These are phyloP conservation scores for Cercospora beticola DNA, from an alignment of 2,329 filamentous ascomycete genomes.

Conservation along the genomic window DNA sequence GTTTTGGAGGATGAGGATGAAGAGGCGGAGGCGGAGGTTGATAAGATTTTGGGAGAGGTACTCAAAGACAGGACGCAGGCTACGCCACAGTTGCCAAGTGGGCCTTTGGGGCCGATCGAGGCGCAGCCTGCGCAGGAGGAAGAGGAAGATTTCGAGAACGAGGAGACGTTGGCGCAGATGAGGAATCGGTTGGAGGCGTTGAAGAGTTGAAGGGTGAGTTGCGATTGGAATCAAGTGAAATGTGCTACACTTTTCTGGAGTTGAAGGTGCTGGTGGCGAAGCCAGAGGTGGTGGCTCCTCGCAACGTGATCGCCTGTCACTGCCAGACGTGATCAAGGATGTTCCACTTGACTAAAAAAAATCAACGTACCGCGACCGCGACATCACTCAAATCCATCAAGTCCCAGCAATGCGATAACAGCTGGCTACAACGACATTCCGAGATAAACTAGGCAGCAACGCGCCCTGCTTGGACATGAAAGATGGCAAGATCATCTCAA, in stretches of 20 bases:
- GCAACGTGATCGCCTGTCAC: neutral
- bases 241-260: neutral
- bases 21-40: slow-evolving; percentile 78
- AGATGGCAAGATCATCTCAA: neutral
- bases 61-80: slow-evolving; percentile 71
- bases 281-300: neutral
- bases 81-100: slow-evolving; percentile 50
- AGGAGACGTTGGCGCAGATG: slow-evolving; percentile 93
- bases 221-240: neutral
- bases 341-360: neutral
- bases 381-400: neutral
- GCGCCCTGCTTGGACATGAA: neutral
- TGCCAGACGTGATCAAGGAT: neutral
- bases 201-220: slow-evolving; percentile 63
- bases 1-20: slow-evolving; percentile 69
- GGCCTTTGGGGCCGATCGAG: slow-evolving; percentile 52
- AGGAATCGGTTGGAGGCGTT: slow-evolving; percentile 84
- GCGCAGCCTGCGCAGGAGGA: slow-evolving; percentile 57
- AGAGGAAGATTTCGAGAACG: slow-evolving; percentile 74
- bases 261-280: neutral
- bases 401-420: neutral
- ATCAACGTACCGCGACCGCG: neutral
- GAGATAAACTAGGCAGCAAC: neutral
- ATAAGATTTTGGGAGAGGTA: slow-evolving; percentile 89
- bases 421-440: neutral